Percentiles rank a stretch among this genome's conserved stretches.
phyloP scores from a whole-genome alignment of 2,329 filamentous ascomycete genomes.

The Fusarium cyanostomum region DNA sequence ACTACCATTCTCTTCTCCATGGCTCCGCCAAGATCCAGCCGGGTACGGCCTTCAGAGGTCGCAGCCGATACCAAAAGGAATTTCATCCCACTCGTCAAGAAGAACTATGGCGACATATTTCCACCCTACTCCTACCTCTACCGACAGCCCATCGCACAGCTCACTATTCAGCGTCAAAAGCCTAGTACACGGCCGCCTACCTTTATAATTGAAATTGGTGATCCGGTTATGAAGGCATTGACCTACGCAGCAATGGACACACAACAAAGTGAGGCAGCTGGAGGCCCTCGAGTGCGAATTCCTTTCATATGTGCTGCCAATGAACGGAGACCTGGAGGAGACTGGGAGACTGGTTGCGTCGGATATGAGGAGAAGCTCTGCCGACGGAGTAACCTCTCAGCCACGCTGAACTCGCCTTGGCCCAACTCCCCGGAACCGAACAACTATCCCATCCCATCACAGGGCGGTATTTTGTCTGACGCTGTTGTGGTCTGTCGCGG shows the following conservation, averaged over 20 bases:
- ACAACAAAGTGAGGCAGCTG: conserved; percentile 47
- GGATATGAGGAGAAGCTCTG: conserved; percentile 73
- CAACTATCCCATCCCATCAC: conserved; percentile 77
- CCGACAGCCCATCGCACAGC: conserved; percentile 59
- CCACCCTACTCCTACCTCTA: conserved; percentile 69
- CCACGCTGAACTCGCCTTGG: conserved; percentile 71
- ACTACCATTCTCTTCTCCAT: conserved; percentile 34
- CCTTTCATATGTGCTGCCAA: conserved; percentile 79
- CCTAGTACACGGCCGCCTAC: conserved; percentile 52
- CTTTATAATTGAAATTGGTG: conserved; percentile 63
- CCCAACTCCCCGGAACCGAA: conserved; percentile 54
- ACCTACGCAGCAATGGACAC: conserved; percentile 60
- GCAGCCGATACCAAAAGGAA: conserved; percentile 77
- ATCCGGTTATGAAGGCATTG: conserved; percentile 69
- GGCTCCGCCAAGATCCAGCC: conserved; percentile 47
- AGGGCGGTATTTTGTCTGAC: conserved; percentile 75
- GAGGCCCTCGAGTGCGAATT: conserved; percentile 54
- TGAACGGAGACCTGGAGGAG: conserved; percentile 79
- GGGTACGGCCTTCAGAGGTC: conserved; percentile 64
- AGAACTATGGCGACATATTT: conserved; percentile 64
- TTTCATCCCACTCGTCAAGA: conserved; percentile 72
- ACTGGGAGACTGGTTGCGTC: conserved; percentile 74
- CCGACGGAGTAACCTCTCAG: conserved; percentile 76
- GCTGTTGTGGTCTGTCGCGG: conserved; percentile 79
- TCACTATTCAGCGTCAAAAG: conserved; percentile 51